Evolutionary conservation across 2,329 filamentous ascomycete genomes (phyloP).

Genomic region (Pezicula rhizophila): DNA sequence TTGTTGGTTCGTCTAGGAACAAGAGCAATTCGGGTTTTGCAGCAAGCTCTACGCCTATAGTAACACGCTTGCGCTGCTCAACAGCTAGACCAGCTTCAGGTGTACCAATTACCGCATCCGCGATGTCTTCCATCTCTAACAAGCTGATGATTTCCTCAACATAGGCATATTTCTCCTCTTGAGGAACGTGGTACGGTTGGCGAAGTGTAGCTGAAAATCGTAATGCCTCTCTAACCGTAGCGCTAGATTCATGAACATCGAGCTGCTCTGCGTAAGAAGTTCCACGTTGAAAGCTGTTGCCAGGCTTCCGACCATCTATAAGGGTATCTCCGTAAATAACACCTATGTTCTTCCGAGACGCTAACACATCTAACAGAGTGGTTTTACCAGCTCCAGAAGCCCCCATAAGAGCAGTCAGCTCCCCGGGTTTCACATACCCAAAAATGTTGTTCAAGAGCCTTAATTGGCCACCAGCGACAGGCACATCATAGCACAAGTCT

Average conservation of each 20-base stretch:
- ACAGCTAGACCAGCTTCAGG: constrained; percentile 55
- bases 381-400: constrained; percentile 76
- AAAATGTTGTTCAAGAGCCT: constrained; percentile 61
- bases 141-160: constrained; percentile 60
- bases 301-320: constrained; percentile 51
- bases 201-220: constrained; percentile 60
- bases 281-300: constrained; percentile 55
- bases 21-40: constrained; percentile 53
- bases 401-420: constrained; percentile 60
- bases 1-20: constrained; percentile 55
- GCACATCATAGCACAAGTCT: constrained; percentile 73
- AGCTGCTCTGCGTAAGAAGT: constrained; percentile 61
- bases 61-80: constrained; percentile 63
- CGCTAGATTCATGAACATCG: constrained; percentile 56
- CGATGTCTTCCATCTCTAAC: constrained; percentile 59
- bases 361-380: constrained; percentile 72
- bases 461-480: constrained; percentile 55
- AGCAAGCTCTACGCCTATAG: constrained; percentile 54
- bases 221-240: constrained; percentile 59
- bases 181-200: constrained; percentile 51
- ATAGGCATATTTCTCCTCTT: constrained; percentile 57
- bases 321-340: constrained; percentile 57
- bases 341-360: constrained; percentile 61
- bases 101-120: constrained; percentile 58
- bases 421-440: constrained; percentile 65